These are phyloP conservation scores for Lepidium didymum DNA, from an alignment of 345 rosid genomes.

Conservation along the genomic window DNA sequence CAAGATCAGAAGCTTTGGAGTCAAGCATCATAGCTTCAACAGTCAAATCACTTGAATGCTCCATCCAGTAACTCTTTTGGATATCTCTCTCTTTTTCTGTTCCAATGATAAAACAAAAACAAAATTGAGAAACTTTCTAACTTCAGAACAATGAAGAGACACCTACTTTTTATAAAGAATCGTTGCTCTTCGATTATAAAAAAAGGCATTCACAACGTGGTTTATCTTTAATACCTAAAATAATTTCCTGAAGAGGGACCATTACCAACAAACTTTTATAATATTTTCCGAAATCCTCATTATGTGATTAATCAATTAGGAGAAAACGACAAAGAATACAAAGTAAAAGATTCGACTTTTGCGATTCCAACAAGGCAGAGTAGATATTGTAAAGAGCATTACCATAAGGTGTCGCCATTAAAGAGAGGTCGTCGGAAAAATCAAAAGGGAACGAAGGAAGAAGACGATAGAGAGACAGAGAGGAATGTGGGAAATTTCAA, in stretches of 20 bases:
- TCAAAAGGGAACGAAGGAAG: background rate
- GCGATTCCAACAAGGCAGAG: background rate
- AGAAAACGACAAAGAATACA: background rate
- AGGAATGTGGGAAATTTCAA: conserved; percentile 12
- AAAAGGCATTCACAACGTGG: conserved; percentile 7
- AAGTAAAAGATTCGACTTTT: background rate
- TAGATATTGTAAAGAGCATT: background rate
- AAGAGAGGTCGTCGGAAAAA: background rate
- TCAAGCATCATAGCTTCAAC: conserved; percentile 90
- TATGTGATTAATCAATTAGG: background rate
- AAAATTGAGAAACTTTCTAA: background rate
- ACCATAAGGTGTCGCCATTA: conserved; percentile 33
- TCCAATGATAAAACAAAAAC: conserved; percentile 20
- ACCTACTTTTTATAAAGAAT: background rate
- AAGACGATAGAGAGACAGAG: background rate
- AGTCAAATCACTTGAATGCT: conserved; percentile 58
- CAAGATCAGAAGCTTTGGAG: conserved; percentile 75
- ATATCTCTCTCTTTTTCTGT: conserved; percentile 27
- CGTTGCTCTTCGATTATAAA: background rate
- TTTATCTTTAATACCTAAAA: background rate
- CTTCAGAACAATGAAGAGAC: conserved; percentile 18
- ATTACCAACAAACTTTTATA: background rate
- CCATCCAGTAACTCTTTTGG: conserved; percentile 71
- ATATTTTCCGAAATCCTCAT: background rate
- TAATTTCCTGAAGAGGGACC: background rate